Evolutionary conservation across 2,329 filamentous ascomycete species (phyloP).

Genomic region (Colletotrichum costaricense): DNA sequence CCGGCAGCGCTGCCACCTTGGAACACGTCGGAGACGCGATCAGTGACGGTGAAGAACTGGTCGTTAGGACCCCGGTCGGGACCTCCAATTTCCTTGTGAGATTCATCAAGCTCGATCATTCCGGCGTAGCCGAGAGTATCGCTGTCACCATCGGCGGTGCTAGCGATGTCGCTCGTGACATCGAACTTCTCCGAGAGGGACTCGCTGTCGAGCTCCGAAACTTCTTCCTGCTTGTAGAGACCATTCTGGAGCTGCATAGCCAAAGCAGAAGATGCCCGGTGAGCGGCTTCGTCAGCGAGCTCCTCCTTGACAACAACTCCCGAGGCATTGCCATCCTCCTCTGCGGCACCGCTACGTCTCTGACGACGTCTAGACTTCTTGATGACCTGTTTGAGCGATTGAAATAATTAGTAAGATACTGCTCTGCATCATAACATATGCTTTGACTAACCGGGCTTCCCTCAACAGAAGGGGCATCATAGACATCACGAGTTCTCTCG

Average conservation of each 20-base stretch:
- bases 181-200: slow-evolving; percentile 12
- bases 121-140: not conserved
- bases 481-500: slow-evolving; percentile 67
- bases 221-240: not conserved
- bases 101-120: slow-evolving; percentile 2
- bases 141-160: not conserved
- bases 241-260: not conserved
- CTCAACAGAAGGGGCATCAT: slow-evolving; percentile 67
- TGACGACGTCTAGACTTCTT: slow-evolving; percentile 23
- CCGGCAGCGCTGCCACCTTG: slow-evolving; percentile 4
- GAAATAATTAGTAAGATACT: not conserved
- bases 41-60: not conserved
- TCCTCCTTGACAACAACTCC: slow-evolving; percentile 21
- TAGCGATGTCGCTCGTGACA: slow-evolving; percentile 3
- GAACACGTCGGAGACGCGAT: slow-evolving; percentile 13
- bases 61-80: not conserved
- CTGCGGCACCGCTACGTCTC: not conserved
- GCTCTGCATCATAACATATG: not conserved
- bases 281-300: not conserved
- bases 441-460: slow-evolving; percentile 58
- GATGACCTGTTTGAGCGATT: not conserved
- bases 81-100: not conserved
- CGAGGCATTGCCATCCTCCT: not conserved
- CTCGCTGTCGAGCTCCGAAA: not conserved
- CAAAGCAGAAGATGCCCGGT: not conserved